Base-by-base conservation (phyloP, 345 rosid genomes). In the Laguncularia racemosa region DNA sequence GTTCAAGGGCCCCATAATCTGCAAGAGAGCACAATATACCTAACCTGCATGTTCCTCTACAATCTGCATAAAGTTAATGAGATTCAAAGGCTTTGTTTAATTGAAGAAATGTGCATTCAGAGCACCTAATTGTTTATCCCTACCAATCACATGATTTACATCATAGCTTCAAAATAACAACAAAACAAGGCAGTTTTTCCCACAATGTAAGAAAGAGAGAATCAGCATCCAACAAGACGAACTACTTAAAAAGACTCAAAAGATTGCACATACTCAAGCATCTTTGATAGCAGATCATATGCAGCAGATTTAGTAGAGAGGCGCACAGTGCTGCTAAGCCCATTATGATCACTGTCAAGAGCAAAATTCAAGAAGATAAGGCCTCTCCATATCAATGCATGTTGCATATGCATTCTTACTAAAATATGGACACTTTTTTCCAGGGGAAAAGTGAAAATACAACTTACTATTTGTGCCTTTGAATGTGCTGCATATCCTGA, bases 211-310 rank as follows among this genome's bases (percentile, higher is more conserved):
- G n/a, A 26, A 26, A 33, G 9, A 33, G 40, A 33, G 40, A 33
- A 33, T 33, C 40, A 33, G 40, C 40, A 33, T 33, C 9, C 1
- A 10, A 33, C 40, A 33, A 33, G 7, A 33, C 10, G 45, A 45
- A 40, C 13, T 4, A n/a, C 38, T 50, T 54, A 45, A 26, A 40
- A 55, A 20, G n/a, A 46, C 33, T 15, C 17, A 19, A 45, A 46
- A 17, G 38, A 21, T 20, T 50, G 20, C 28, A 61, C 71, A 56
- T 67, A 67, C 73, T 89, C 97, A 21, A 92, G 86, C 98, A 92
- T 89, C 80, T 81, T 92, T 48, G 98, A 89, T 45, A 88, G 67
- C 61, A 84, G 93, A 66, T 88, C 97, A 67, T 66, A 95, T 20
- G 96, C 82, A 56, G 76, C 62, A 61, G 74, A 74, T 66, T 88